Conservation (phyloP, 2,329 filamentous ascomycete species). For the Epichloe baconii region DNA sequence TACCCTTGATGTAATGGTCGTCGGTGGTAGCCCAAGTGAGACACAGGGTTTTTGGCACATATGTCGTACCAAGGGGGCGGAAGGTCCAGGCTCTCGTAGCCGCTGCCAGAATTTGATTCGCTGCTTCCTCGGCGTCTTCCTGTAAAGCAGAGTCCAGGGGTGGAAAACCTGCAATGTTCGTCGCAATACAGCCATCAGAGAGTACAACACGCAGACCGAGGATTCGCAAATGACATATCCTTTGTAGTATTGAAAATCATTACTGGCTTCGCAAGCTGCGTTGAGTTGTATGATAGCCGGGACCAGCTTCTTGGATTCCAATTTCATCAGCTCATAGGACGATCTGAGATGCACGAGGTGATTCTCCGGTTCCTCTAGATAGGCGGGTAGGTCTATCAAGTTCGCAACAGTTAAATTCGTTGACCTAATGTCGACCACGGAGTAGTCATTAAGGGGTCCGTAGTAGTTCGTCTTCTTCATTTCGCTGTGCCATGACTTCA, state of each 20-base stretch:
- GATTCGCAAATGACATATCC: slow-evolving; percentile 6
- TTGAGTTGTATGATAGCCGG: background rate
- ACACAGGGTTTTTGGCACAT: slow-evolving; percentile 4
- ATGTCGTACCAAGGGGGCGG: slow-evolving; percentile 4
- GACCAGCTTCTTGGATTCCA: slow-evolving; percentile 2
- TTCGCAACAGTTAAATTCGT: slow-evolving; percentile 4
- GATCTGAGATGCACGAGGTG: slow-evolving; percentile 1
- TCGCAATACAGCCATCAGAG: slow-evolving; percentile 4
- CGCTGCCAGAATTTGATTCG: background rate
- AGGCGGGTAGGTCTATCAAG: slow-evolving; percentile 2
- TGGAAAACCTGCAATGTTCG: slow-evolving; percentile 4
- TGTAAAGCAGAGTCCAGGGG: background rate
- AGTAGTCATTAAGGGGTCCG: slow-evolving; percentile 5
- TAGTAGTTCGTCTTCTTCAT: slow-evolving; percentile 4
- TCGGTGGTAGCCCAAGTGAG: slow-evolving; percentile 4
- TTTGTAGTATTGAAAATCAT: slow-evolving; percentile 2
- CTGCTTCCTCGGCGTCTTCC: background rate
- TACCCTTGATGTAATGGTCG: background rate
- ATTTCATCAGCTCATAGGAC: slow-evolving; percentile 4
- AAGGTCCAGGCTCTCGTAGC: slow-evolving; percentile 5
- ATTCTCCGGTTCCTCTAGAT: slow-evolving; percentile 4
- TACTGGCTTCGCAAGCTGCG: slow-evolving; percentile 1
- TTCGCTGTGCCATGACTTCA: background rate
- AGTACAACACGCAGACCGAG: slow-evolving; percentile 3
- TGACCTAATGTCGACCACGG: slow-evolving; percentile 5